Conservation (phyloP, 2,329 filamentous ascomycete species). For the Aurifilum marmelostoma region DNA sequence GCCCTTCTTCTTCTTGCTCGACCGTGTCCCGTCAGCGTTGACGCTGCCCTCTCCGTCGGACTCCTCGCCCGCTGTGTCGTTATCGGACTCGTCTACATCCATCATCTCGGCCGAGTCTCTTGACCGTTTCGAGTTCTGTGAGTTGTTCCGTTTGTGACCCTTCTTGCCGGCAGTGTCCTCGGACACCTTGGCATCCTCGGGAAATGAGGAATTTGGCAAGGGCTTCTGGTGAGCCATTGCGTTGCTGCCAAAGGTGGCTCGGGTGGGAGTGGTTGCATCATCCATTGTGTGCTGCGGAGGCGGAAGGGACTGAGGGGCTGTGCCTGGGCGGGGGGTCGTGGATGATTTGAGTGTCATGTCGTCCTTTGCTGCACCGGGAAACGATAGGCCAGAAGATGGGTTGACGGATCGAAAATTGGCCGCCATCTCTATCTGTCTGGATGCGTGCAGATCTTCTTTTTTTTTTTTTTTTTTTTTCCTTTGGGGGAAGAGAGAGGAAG, state of each 20-base stretch:
- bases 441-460: neutral
- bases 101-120: slow-evolving; percentile 69
- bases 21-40: slow-evolving; percentile 66
- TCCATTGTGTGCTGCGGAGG: slow-evolving; percentile 39
- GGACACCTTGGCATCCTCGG: slow-evolving; percentile 52
- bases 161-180: slow-evolving; percentile 48
- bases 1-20: slow-evolving; percentile 95
- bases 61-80: slow-evolving; percentile 47
- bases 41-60: slow-evolving; percentile 68
- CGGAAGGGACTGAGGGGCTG: slow-evolving; percentile 35
- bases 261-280: slow-evolving; percentile 65
- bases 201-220: slow-evolving; percentile 57
- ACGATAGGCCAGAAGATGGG: slow-evolving; percentile 49
- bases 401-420: slow-evolving; percentile 65
- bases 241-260: slow-evolving; percentile 52
- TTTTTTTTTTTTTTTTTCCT: too few relatives aligned
- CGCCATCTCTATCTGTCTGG: slow-evolving; percentile 44
- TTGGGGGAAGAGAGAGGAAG: too few relatives aligned
- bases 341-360: slow-evolving; percentile 54
- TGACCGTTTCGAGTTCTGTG: slow-evolving; percentile 65
- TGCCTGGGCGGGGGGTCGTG: slow-evolving; percentile 41
- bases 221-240: slow-evolving; percentile 54
- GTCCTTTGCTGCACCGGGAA: slow-evolving; percentile 51
- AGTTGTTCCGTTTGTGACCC: slow-evolving; percentile 56
- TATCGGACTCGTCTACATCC: slow-evolving; percentile 75